Evolutionary conservation across 2,329 filamentous ascomycete species (phyloP), one percentile per base, ranked within the genome.

Genomic region (Sporothrix pallida): DNA sequence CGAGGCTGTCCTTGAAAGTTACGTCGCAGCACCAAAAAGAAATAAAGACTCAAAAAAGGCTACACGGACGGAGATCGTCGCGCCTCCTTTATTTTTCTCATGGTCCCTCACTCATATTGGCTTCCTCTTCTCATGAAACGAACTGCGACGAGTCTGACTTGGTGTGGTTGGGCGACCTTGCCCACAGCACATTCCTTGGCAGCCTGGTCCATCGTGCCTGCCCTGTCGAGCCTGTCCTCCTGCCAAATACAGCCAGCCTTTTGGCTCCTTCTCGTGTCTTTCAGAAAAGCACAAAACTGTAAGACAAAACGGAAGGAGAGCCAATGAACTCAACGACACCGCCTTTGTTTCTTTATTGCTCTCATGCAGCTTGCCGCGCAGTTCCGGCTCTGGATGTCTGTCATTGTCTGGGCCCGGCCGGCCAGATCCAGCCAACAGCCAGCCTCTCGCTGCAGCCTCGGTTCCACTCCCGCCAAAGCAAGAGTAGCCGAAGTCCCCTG

Each of bases 401-500:
- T 26, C 52, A 4, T 1, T 9, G 58, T 63, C n/a, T 44, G 31
- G 17, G 15, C 37, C 15, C 20, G 58, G 2, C 17, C 17, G 17
- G 48, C 2, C 56, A 60, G 56, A 54, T 54, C 56, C 26, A 20
- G 60, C 52, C 48, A 52, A 17, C 15, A 2, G 7, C 56, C 5
- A 15, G 23, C 17, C 60, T 44, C 37, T 44, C 12, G 37, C 56
- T 63, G 56, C 44, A 71, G 70, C 70, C 56, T 71, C 70, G 70
- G 70, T 71, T 63, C 70, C 70, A 63, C 70, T 52, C 48, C 3
- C 20, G 15, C 31, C 46, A 31, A 23, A 71, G 26, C 50, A 46
- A 71, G 52, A 23, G 54, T 37, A 70, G 52, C 68, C 68, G 68
- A 70, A 46, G 3, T 52, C 68, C 52, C 69, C 54, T 71, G 69